phyloP scores from a whole-genome alignment of 768 basidiomycete genomes.

The Leccinum imitatum region DNA sequence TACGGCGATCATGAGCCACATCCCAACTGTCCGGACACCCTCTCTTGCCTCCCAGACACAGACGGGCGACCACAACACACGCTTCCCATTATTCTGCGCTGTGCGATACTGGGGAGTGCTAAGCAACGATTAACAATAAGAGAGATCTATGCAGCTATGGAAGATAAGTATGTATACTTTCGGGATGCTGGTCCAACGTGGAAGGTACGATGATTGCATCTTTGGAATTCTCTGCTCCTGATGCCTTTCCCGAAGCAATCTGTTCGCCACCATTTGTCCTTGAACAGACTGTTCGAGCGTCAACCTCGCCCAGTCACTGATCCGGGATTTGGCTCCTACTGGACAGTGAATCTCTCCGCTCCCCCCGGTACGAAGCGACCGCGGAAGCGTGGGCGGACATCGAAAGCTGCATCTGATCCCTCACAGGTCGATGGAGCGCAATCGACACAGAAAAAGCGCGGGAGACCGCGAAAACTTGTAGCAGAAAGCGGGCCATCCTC shows the following conservation, averaged over 20 bases:
- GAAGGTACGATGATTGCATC: slow-evolving; percentile 55
- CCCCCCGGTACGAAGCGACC: slow-evolving; percentile 86
- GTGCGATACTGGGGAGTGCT: slow-evolving; percentile 77
- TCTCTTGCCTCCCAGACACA: slow-evolving; percentile 77
- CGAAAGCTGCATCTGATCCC: slow-evolving; percentile 40
- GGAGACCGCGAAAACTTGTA: slow-evolving; percentile 37
- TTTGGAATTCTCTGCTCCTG: not conserved
- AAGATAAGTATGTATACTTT: slow-evolving; percentile 81
- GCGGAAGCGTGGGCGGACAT: slow-evolving; percentile 70
- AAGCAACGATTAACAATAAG: slow-evolving; percentile 77
- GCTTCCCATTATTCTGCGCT: slow-evolving; percentile 80
- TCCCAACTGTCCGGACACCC: slow-evolving; percentile 73
- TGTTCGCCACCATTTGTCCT: slow-evolving; percentile 79
- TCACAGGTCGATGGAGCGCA: slow-evolving; percentile 11
- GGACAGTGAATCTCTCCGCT: slow-evolving; percentile 86
- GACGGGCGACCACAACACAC: slow-evolving; percentile 80
- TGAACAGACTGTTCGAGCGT: slow-evolving; percentile 80
- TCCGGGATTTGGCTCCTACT: slow-evolving; percentile 85
- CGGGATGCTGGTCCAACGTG: slow-evolving; percentile 78
- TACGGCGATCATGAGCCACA: slow-evolving; percentile 58
- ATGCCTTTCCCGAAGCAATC: slow-evolving; percentile 61
- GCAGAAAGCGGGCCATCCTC: slow-evolving; percentile 20
- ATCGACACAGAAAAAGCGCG: slow-evolving; percentile 38
- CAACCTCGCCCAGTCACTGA: slow-evolving; percentile 81
- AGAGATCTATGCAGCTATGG: slow-evolving; percentile 86